Evolutionary conservation across 2,329 filamentous ascomycete species (phyloP), one percentile per base, ranked within the genome.

Genomic region (Arthroderma uncinatum): DNA sequence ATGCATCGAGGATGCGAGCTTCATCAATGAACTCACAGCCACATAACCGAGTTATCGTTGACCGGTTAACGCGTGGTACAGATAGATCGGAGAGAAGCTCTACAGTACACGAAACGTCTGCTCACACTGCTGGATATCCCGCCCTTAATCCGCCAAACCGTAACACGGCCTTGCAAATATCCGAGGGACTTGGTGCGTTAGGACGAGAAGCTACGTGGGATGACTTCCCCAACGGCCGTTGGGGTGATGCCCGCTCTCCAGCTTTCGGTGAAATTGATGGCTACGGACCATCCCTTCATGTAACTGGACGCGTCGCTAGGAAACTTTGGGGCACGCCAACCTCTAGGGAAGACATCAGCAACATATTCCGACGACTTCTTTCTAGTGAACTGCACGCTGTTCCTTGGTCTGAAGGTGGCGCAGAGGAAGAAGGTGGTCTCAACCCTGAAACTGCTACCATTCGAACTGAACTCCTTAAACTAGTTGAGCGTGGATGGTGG

Each of bases 161-260:
- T 55, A 85, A 86, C 57, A 92, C 91, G 69, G 93, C 89, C 0
- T 80, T 97, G 8, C 89, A 91, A 28, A 96, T 96, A 58, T 95
- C 91, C 0, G 92, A 97, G 74, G 92, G 93, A 4, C 87, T 95
- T 66, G 93, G 92, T 23, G 81, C 87, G 2, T 78, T 96, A 5
- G 93, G 92, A 9, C 82, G 93, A 53, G 92, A 97, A 76, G 93
- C 93, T 34, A 98, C 93, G 0, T 98, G 93, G 93, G 93, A 98
- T 66, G 93, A 98, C 66, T 98, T 90, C 71, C 92, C 92, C 61
- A 97, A 97, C 75, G 93, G 92, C 28, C 83, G 92, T 57, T 97
- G 92, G 84, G 92, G 92, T 68, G 92, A 96, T 66, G 88, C 91
- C 3, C 82, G 92, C 55, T 95, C 90, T 2, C 90, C 90, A 0